These are phyloP conservation scores for Lachancea sp. DNA, from an alignment of 805 yeast species.

Conservation along the genomic window DNA sequence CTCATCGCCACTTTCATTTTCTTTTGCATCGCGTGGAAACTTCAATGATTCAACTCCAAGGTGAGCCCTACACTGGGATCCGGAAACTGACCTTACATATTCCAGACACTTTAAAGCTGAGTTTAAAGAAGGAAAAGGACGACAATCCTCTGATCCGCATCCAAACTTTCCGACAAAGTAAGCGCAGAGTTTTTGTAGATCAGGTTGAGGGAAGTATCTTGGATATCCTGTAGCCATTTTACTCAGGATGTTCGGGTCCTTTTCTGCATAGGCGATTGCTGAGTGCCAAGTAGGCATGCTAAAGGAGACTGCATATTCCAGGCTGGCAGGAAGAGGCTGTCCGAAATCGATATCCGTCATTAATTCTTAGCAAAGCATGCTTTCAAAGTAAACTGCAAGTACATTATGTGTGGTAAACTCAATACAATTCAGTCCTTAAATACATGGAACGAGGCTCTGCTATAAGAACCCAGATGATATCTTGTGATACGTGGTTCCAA, in stretches of 20 bases:
- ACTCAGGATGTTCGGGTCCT: conserved; percentile 68
- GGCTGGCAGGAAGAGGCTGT: conserved; percentile 14
- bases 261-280: conserved; percentile 84
- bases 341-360: conserved; percentile 18
- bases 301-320: conserved; percentile 78
- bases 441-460: no score
- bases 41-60: conserved; percentile 10
- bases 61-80: conserved; percentile 12
- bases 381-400: no score
- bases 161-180: conserved; percentile 62
- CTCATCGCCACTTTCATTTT: conserved; percentile 45
- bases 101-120: conserved; percentile 73
- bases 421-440: no score
- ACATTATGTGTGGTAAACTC: no score
- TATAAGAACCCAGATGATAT: no score
- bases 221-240: conserved; percentile 88
- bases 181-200: conserved; percentile 46
- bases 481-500: no score
- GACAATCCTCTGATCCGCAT: conserved; percentile 58
- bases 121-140: conserved; percentile 62
- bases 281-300: conserved; percentile 91
- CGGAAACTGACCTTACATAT: conserved; percentile 42
- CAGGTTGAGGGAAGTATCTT: conserved; percentile 61
- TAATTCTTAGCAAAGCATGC: no score
- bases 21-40: conserved; percentile 35